Conservation (phyloP, 2,329 filamentous ascomycete genomes). For the Emergomyces pasteurianus region DNA sequence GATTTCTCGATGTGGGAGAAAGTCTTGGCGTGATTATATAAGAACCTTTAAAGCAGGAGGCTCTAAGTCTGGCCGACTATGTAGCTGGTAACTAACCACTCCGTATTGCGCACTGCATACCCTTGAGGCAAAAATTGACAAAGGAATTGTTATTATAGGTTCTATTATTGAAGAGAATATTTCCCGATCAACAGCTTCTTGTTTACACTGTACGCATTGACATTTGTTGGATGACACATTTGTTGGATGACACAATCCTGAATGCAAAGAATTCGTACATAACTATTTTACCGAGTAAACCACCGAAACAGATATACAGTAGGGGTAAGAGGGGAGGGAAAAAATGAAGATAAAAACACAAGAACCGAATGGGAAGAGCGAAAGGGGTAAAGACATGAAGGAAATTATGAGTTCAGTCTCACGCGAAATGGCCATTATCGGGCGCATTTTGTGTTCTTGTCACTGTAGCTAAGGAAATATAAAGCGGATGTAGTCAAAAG, state of each 20-base stretch:
- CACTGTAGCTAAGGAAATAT: background rate
- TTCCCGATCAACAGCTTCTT: background rate
- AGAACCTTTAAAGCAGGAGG: background rate
- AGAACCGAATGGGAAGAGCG: background rate
- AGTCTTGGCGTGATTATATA: constrained; percentile 7
- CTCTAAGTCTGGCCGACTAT: no score
- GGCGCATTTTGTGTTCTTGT: no score
- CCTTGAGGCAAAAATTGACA: no score
- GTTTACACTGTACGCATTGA: background rate
- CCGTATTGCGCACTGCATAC: no score
- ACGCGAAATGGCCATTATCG: background rate
- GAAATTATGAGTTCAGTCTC: background rate
- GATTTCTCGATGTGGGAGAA: constrained; percentile 6
- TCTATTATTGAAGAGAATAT: background rate
- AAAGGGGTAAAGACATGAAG: background rate
- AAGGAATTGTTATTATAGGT: no score
- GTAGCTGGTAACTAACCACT: no score
- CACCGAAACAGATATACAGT: background rate
- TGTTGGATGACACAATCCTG: background rate
- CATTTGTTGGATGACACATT: no score
- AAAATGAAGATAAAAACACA: background rate
- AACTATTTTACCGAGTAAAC: background rate
- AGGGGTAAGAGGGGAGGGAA: background rate
- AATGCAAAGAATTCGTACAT: background rate
- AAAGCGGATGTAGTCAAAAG: no score